Evolutionary conservation across 106 monocot species (phyloP).

Genomic region (Acorus gramineus): DNA sequence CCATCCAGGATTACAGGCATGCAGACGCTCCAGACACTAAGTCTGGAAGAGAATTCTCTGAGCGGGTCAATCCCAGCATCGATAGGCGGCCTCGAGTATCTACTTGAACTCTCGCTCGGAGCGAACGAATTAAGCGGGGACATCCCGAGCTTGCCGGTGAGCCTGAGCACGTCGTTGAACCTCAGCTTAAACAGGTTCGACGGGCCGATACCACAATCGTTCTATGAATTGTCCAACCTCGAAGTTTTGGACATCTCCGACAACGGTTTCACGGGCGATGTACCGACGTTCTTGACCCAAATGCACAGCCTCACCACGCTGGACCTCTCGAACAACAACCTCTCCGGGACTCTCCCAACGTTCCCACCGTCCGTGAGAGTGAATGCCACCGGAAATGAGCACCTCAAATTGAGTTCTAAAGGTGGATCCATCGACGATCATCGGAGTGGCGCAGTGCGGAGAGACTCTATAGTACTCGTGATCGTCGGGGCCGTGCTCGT

Average conservation of each 20-base stretch:
- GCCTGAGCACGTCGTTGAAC: slow-evolving; percentile 33
- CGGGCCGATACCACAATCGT: slow-evolving; percentile 27
- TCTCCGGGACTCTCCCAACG: slow-evolving; percentile 32
- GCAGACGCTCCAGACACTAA: slow-evolving; percentile 19
- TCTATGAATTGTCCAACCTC: slow-evolving; percentile 1
- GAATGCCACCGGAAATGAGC: slow-evolving; percentile 21
- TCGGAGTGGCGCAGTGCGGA: not conserved
- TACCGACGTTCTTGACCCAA: slow-evolving; percentile 20
- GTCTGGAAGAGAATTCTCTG: slow-evolving; percentile 30
- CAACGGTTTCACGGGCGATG: slow-evolving; percentile 35
- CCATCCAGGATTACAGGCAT: slow-evolving; percentile 24
- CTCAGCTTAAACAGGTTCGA: slow-evolving; percentile 42
- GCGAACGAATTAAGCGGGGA: slow-evolving; percentile 34
- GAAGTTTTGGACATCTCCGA: slow-evolving; percentile 56
- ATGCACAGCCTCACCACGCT: slow-evolving; percentile 32
- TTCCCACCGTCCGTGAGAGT: slow-evolving; percentile 7
- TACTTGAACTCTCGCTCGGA: slow-evolving; percentile 46
- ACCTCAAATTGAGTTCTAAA: slow-evolving; percentile 1
- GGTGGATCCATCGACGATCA: not conserved
- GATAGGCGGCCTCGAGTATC: slow-evolving; percentile 9
- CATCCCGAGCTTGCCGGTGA: slow-evolving; percentile 32
- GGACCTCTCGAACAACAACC: slow-evolving; percentile 36
- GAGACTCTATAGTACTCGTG: not conserved
- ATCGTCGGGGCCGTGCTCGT: slow-evolving; percentile 21
- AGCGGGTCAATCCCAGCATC: slow-evolving; percentile 28